Percentiles rank a stretch among this genome's conserved stretches.
Conservation (phyloP, 2,329 filamentous ascomycete genomes). For the Achaetomium macrosporum region DNA sequence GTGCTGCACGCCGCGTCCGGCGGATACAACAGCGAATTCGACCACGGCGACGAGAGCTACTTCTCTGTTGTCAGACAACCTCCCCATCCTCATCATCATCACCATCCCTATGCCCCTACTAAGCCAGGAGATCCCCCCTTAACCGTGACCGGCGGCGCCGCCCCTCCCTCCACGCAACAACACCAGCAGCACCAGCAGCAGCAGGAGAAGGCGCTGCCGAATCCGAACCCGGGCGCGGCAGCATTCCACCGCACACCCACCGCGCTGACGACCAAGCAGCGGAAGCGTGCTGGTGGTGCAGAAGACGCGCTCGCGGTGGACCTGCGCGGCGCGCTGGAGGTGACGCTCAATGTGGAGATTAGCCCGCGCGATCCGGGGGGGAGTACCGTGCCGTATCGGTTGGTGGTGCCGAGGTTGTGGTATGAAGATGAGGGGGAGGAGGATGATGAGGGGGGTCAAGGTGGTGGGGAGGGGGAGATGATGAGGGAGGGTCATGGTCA, state of each 20-base stretch:
- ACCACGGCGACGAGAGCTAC: constrained; percentile 50
- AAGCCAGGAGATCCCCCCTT: background rate
- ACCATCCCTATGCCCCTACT: background rate
- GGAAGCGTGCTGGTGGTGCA: constrained; percentile 34
- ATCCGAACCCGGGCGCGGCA: constrained; percentile 18
- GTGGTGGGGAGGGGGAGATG: background rate
- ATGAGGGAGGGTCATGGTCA: background rate
- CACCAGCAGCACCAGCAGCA: background rate
- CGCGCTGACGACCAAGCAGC: constrained; percentile 57
- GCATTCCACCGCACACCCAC: constrained; percentile 66
- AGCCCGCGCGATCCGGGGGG: constrained; percentile 79
- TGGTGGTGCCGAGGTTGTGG: constrained; percentile 75
- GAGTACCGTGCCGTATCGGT: constrained; percentile 78
- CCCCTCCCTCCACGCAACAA: background rate
- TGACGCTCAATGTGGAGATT: constrained; percentile 85
- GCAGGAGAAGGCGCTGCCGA: background rate
- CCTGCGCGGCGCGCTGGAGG: constrained; percentile 76
- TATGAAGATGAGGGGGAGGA: constrained; percentile 47
- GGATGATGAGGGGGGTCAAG: background rate
- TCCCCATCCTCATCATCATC: constrained; percentile 22
- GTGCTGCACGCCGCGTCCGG: background rate
- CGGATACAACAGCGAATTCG: constrained; percentile 38
- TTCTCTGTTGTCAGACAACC: constrained; percentile 41
- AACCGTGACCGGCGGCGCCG: background rate
- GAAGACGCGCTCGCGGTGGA: constrained; percentile 57